Evolutionary conservation across 1,139 yeast genomes (phyloP), one percentile per base, ranked within the genome.

Genomic region (Saccharomyces hybrid): DNA sequence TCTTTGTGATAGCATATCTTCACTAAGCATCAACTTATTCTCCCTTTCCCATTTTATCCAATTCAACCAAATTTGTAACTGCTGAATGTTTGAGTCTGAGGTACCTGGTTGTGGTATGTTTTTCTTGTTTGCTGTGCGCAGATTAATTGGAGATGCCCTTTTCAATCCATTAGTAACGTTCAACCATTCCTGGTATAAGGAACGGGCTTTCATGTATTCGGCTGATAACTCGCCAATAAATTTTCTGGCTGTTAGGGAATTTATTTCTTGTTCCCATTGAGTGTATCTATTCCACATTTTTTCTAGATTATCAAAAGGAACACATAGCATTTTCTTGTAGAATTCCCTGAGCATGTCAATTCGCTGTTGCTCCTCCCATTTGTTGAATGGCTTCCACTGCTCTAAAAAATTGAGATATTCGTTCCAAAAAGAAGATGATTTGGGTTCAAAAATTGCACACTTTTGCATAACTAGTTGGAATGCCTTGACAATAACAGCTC

Each of bases 321-420:
- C 77, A 27, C 79, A 76, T 38, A 90, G 77, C 60, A 87, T 83
- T 57, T 80, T 80, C 62, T 86, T 82, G 70, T 86, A 89, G 5
- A 86, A 79, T 62, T 84, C 85, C 63, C 98, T 77, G 52, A 88
- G 80, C 63, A 85, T 75, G 66, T 89, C 97, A 64, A 80, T 78
- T 60, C 88, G 85, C 64, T 88, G 95, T 66, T 88, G 93, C 61
- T 83, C 86, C 67, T 91, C 98, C 88, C 95, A 88, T 49, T 86
- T 81, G 46, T 88, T 84, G 14, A 82, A 74, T 0, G 96, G 88
- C 32, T 86, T 86, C 86, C 93, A 86, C 47, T 81, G 75, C 62
- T 84, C 85, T 58, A 91, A 77, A 63, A 90, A 91, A 14, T 78
- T 84, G 38, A 93, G 70, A 67, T 88, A 93, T 64, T 88, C 96